Evolutionary conservation across 2,329 filamentous ascomycete species (phyloP).

Genomic region (Fusarium sambucinum): DNA sequence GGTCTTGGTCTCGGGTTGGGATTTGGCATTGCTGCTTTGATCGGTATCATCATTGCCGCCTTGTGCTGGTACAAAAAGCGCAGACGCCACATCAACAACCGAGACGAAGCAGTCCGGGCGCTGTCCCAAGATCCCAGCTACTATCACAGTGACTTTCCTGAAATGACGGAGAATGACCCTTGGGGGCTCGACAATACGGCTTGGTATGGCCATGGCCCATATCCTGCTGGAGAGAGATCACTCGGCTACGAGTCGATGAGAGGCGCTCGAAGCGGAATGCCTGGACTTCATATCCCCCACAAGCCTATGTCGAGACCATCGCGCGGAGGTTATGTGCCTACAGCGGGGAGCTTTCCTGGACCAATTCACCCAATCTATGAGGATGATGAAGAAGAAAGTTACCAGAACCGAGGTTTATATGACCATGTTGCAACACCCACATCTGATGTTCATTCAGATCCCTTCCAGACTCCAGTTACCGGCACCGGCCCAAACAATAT

Average conservation of each 20-base stretch:
- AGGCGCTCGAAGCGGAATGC: slow-evolving; percentile 45
- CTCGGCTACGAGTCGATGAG: slow-evolving; percentile 66
- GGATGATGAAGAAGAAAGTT: slow-evolving; percentile 65
- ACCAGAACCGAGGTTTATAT: slow-evolving; percentile 46
- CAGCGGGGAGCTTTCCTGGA: slow-evolving; percentile 53
- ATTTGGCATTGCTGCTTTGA: slow-evolving; percentile 69
- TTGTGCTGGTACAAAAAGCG: slow-evolving; percentile 64
- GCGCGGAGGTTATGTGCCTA: slow-evolving; percentile 51
- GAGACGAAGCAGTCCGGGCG: slow-evolving; percentile 61
- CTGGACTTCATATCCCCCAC: slow-evolving; percentile 49
- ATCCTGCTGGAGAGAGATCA: slow-evolving; percentile 56
- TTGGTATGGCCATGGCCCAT: slow-evolving; percentile 63
- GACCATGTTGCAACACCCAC: slow-evolving; percentile 51
- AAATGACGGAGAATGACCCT: slow-evolving; percentile 58
- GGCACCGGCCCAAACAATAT: slow-evolving; percentile 27
- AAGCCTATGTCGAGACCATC: slow-evolving; percentile 52
- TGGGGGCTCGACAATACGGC: slow-evolving; percentile 45
- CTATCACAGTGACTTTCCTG: slow-evolving; percentile 59
- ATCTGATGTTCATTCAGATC: slow-evolving; percentile 59
- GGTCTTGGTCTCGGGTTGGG: slow-evolving; percentile 62
- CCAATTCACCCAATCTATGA: slow-evolving; percentile 70
- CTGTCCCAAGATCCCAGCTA: slow-evolving; percentile 63
- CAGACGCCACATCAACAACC: slow-evolving; percentile 53
- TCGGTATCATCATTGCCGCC: slow-evolving; percentile 60
- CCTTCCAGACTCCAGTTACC: slow-evolving; percentile 62